Percentiles rank a stretch among this genome's conserved stretches.
phyloP scores from a whole-genome alignment of 805 yeast genomes.

The Ogataea wickerhamii region DNA sequence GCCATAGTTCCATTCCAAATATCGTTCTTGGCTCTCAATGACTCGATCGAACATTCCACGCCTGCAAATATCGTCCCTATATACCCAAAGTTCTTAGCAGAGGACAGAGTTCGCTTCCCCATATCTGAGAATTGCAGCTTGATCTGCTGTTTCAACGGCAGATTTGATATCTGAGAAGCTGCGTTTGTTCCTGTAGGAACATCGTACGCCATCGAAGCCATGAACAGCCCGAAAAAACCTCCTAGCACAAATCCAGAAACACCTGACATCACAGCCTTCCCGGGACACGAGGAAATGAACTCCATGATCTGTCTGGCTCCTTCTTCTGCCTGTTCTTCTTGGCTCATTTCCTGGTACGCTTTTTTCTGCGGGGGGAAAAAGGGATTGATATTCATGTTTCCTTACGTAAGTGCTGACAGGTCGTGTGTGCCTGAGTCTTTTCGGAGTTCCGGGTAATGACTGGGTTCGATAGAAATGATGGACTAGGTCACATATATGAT shows the following conservation, averaged over 20 bases:
- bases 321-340: constrained; percentile 88
- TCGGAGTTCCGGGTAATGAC: no score
- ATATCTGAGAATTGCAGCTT: constrained; percentile 86
- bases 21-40: constrained; percentile 85
- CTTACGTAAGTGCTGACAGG: no score
- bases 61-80: constrained; percentile 91
- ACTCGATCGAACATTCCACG: constrained; percentile 86
- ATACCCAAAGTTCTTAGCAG: constrained; percentile 92
- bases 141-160: constrained; percentile 92
- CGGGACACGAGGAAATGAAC: constrained; percentile 91
- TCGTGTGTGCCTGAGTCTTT: no score
- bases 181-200: constrained; percentile 59
- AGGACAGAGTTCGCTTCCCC: constrained; percentile 82
- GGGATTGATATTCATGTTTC: constrained; percentile 31
- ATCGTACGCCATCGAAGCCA: constrained; percentile 87
- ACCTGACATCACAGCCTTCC: constrained; percentile 87
- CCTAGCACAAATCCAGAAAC: constrained; percentile 93
- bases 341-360: constrained; percentile 68
- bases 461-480: no score
- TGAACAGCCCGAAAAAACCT: constrained; percentile 92
- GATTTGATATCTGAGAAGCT: constrained; percentile 59
- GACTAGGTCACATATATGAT: no score
- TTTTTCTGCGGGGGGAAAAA: constrained; percentile 42
- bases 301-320: constrained; percentile 83
- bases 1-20: constrained; percentile 88